A percentile compares a stretch with the other conserved stretches of the same genome.
phyloP scores from a whole-genome alignment of 148 eudicot species.

The Spergularia bocconei region DNA sequence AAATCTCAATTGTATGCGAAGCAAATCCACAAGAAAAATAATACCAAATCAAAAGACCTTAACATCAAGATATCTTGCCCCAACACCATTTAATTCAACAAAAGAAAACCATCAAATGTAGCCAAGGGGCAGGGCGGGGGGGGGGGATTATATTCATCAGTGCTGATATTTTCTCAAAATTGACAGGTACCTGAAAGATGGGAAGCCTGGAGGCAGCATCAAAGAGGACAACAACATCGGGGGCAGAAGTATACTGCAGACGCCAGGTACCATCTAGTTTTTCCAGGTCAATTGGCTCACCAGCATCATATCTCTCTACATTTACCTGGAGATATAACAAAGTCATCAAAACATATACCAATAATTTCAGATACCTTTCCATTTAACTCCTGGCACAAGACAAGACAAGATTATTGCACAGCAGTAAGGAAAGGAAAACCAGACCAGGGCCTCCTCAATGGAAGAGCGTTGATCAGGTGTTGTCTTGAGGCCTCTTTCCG shows the following conservation, averaged over 20 bases:
- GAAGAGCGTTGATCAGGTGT: conserved; percentile 62
- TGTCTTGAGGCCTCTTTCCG: conserved; percentile 69
- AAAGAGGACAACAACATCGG: conserved; percentile 79
- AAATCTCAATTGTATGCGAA: conserved; percentile 14
- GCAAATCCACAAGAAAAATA: not conserved
- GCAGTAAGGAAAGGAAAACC: conserved; percentile 6
- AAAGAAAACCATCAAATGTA: not conserved
- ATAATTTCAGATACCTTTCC: not conserved
- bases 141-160: not conserved
- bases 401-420: not conserved
- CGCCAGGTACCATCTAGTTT: conserved; percentile 90
- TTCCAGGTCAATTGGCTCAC: conserved; percentile 47
- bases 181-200: conserved; percentile 56
- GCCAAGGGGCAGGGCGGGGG: not conserved
- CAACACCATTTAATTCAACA: too few species aligned
- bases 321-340: conserved; percentile 44
- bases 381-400: not conserved
- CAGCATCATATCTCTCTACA: conserved; percentile 64
- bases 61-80: not conserved
- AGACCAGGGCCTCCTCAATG: conserved; percentile 72
- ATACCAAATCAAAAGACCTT: not conserved
- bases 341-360: not conserved
- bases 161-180: not conserved
- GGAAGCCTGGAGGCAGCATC: conserved; percentile 77
- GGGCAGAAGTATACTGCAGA: conserved; percentile 90